These are phyloP conservation scores for Xeromyces bisporus DNA, from an alignment of 495 filamentous ascomycete genomes.

Conservation along the genomic window DNA sequence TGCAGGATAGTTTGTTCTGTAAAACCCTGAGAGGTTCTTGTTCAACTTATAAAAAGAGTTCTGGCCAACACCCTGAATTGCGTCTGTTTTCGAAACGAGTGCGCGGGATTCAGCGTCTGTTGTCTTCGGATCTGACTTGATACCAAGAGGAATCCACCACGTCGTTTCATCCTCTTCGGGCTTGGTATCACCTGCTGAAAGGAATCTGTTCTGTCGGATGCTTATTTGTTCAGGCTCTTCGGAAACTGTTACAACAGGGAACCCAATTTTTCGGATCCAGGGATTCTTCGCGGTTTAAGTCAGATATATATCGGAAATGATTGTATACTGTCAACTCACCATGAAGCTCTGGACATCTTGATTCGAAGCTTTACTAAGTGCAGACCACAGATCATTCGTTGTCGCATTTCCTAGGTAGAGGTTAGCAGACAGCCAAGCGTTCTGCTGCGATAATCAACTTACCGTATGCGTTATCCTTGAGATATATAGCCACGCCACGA, in stretches of 20 bases:
- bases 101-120: constrained; percentile 27
- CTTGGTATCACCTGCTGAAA: constrained; percentile 80
- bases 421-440: background rate
- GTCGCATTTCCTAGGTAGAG: constrained; percentile 57
- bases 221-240: constrained; percentile 70
- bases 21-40: constrained; percentile 74
- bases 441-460: constrained; percentile 3
- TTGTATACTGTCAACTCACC: constrained; percentile 23
- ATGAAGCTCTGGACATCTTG: constrained; percentile 75
- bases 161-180: constrained; percentile 74
- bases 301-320: background rate
- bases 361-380: constrained; percentile 78
- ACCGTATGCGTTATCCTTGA: constrained; percentile 70
- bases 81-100: constrained; percentile 60
- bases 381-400: constrained; percentile 80
- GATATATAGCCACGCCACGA: constrained; percentile 70
- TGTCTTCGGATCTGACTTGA: constrained; percentile 38
- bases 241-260: constrained; percentile 70
- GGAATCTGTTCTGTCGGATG: constrained; percentile 71
- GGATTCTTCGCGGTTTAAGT: constrained; percentile 34
- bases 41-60: constrained; percentile 82
- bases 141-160: constrained; percentile 90
- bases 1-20: constrained; percentile 80
- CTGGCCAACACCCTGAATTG: constrained; percentile 53
- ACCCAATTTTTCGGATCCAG: constrained; percentile 91